Evolutionary conservation across 2,329 filamentous ascomycete genomes (phyloP), one percentile per base, ranked within the genome.

Genomic region (Aspergillus sp.): DNA sequence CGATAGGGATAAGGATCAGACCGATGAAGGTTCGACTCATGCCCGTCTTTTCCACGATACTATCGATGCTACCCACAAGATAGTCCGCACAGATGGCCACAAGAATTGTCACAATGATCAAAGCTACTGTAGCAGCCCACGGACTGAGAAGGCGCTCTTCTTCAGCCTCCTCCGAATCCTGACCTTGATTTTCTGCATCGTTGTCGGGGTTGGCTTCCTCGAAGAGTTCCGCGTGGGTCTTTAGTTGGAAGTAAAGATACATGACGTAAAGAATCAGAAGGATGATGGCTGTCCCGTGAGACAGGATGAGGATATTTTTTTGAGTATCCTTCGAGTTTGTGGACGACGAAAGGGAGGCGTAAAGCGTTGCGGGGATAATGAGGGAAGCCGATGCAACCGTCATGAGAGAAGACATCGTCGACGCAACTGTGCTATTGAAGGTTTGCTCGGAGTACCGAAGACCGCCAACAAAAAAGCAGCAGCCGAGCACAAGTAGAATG

Each of bases 21-120:
- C 90, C 90, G 67, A 93, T 91, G 67, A 93, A 93, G 1, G 87
- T 91, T 76, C 90, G 90, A 79, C 87, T 91, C 72, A 93, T 90
- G 61, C 87, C 83, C 2, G 87, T 86, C 49, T 81, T 86, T 65
- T 86, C 82, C 24, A 92, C 90, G 51, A 93, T 84, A 29, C 82
- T 80, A 64, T 92, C 89, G 68, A 92, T 92, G 69, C 87, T 90
- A 67, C 86, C 87, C 36, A 93, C 90, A 6, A 93, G 82, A 68
- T 90, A 91, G 62, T 92, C 90, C 64, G 90, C 90, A 69, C 90
- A 92, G 57, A 91, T 73, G 18, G 90, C 84, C 29, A 94, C 90
- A 3, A 89, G 73, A 14, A 93, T 54, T 0, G 90, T 94, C 18
- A 88, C 83, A 18, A 88, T 74, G 20, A 93, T 75, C n/a, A 93